These are phyloP conservation scores for Rubia balearica DNA, from an alignment of 305 asterid species.

Conservation along the genomic window DNA sequence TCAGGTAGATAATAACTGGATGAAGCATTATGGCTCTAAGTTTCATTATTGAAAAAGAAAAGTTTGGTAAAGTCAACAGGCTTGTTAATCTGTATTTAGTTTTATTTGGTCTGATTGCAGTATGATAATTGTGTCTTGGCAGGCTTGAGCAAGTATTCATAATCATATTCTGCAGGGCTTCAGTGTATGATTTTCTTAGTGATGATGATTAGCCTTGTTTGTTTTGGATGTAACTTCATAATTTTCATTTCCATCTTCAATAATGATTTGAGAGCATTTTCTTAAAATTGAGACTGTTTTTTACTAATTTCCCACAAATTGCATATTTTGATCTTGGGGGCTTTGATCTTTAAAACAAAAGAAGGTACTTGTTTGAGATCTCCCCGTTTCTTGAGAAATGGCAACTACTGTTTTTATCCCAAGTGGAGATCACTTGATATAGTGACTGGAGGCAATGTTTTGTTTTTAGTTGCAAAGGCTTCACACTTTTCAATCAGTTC, in stretches of 20 bases:
- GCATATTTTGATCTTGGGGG: neutral
- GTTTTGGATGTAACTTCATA: neutral
- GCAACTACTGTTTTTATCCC: neutral
- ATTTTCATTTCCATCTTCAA: neutral
- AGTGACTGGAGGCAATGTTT: neutral
- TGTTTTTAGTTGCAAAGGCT: neutral
- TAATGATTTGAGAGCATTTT: neutral
- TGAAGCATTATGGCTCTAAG: neutral
- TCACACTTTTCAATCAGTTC: constrained; percentile 2
- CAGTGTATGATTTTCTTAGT: neutral
- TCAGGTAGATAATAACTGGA: neutral
- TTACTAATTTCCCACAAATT: neutral
- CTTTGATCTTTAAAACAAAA: neutral
- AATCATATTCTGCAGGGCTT: neutral
- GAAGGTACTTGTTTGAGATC: neutral
- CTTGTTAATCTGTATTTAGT: neutral
- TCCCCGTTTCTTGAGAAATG: neutral
- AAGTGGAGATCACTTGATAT: neutral
- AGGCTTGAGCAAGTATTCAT: neutral
- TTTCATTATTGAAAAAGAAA: neutral
- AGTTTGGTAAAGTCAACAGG: neutral
- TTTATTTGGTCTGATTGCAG: neutral
- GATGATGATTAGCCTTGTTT: neutral
- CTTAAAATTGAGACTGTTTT: neutral
- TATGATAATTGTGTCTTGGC: neutral